Base-by-base conservation (phyloP, 129 eudicot species). In the Chrysanthemum seticuspe region DNA sequence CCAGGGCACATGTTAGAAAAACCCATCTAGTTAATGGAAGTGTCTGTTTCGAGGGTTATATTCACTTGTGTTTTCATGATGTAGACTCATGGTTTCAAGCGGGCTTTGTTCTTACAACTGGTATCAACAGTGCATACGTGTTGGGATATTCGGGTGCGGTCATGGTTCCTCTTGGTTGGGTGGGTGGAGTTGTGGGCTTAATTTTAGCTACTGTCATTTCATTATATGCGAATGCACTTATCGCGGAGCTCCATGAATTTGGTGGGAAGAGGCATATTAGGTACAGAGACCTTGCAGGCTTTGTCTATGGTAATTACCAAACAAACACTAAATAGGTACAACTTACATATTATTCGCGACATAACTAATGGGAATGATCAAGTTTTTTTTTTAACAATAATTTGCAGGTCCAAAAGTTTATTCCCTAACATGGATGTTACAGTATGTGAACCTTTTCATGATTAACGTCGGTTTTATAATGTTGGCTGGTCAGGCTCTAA, bases 41-140 rank as follows among this genome's bases (percentile, higher is more conserved):
- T 60, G 47, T 40, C 47, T 7, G 31, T 16, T 67, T 83, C 21
- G 25, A 54, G n/a, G 14, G 14, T 25, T 11, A 53, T 68, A 36
- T 65, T 31, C 12, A 36, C 67, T 54, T 44, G 18, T 36, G 68
- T 77, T 68, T 72, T 61, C 4, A 45, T 53, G 62, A 65, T 85
- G 84, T 71, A 95, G 99, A 95, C 82, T 95, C 99, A 19, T 95
- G 99, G 97, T 85, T 88, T 65, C 99, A 95, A 83, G 99, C 76
- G 76, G 99, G 91, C 5, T 88, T 90, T 80, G 87, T 95, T 71
- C 96, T 95, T 48, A 91, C 97, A 15, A 91, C 99, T 3, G 97
- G 97, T 60, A 85, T 95, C 72, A 95, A 95, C 88, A 90, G 99
- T 70, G 97, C 86, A 5, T 95, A 88, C 34, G 96, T 91, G 77